A percentile compares a stretch with the other conserved stretches of the same genome.
Evolutionary conservation across 768 basidiomycete species (phyloP).

Genomic region (Clitopilus hobsonii): DNA sequence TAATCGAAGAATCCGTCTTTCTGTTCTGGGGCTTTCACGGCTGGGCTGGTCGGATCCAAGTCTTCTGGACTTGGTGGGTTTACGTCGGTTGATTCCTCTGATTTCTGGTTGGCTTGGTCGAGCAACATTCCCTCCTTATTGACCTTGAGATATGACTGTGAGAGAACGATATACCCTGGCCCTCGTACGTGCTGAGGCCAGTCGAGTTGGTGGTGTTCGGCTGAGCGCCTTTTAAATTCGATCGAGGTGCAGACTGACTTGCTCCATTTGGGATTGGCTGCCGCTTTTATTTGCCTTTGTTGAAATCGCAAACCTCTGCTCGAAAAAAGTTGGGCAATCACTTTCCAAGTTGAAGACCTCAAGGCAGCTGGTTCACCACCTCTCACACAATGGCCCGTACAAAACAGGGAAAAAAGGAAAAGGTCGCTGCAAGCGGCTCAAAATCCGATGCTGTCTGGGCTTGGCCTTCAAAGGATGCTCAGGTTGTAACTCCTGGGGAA

Average conservation of each 20-base stretch:
- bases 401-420: conserved; percentile 5
- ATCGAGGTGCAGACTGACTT: background rate
- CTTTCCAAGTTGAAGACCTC: background rate
- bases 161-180: background rate
- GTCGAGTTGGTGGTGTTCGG: background rate
- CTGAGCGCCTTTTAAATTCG: background rate
- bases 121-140: too few species aligned
- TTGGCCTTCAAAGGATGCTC: background rate
- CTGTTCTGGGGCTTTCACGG: conserved; percentile 41
- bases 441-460: conserved; percentile 1
- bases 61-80: background rate
- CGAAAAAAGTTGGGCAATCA: conserved; percentile 11
- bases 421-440: conserved; percentile 1
- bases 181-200: background rate
- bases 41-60: background rate
- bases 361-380: background rate
- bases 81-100: background rate
- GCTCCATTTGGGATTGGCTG: background rate
- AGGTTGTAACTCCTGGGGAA: background rate
- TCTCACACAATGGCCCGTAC: conserved; percentile 6
- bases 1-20: conserved; percentile 80
- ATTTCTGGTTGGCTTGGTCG: background rate
- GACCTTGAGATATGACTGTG: too few species aligned
- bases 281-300: conserved; percentile 8
- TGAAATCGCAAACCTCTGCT: conserved; percentile 5